Percentiles rank a stretch among this genome's conserved stretches.
These are phyloP conservation scores for Suillus hirtellus DNA, from an alignment of 768 basidiomycete genomes.

Conservation along the genomic window DNA sequence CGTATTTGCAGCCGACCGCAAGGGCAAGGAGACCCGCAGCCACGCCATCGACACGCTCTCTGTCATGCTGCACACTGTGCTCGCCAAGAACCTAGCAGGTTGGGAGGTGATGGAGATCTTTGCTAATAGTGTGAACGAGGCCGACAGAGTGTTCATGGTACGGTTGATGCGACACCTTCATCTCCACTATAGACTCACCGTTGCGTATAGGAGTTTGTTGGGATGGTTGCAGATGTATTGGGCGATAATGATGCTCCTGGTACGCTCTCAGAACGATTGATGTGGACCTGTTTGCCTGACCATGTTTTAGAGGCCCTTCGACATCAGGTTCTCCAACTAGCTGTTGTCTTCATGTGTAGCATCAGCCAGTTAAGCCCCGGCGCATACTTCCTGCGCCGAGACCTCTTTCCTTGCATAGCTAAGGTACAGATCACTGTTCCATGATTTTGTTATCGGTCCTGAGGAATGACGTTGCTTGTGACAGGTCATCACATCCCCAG, in stretches of 20 bases:
- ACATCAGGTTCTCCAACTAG: slow-evolving; percentile 57
- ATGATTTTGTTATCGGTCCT: background rate
- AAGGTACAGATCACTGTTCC: slow-evolving; percentile 33
- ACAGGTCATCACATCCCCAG: slow-evolving; percentile 57
- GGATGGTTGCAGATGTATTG: slow-evolving; percentile 47
- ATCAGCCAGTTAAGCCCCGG: slow-evolving; percentile 67
- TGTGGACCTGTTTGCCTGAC: background rate
- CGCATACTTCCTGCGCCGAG: slow-evolving; percentile 65
- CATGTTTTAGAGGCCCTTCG: slow-evolving; percentile 42
- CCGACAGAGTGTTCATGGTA: slow-evolving; percentile 60
- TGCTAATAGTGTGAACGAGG: slow-evolving; percentile 57
- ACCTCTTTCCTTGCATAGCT: slow-evolving; percentile 57
- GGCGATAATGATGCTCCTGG: slow-evolving; percentile 47
- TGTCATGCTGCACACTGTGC: slow-evolving; percentile 45
- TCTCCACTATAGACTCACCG: background rate
- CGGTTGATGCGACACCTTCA: slow-evolving; percentile 16
- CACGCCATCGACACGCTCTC: slow-evolving; percentile 56
- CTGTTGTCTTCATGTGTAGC: slow-evolving; percentile 57
- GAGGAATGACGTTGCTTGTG: background rate
- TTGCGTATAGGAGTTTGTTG: slow-evolving; percentile 47
- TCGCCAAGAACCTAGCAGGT: slow-evolving; percentile 61
- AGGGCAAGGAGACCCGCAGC: slow-evolving; percentile 22
- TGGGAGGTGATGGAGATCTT: slow-evolving; percentile 76
- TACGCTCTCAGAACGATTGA: slow-evolving; percentile 17
- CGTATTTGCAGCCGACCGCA: slow-evolving; percentile 35